Conservation (phyloP, 345 rosid genomes). For the Lepidium aucheri region DNA sequence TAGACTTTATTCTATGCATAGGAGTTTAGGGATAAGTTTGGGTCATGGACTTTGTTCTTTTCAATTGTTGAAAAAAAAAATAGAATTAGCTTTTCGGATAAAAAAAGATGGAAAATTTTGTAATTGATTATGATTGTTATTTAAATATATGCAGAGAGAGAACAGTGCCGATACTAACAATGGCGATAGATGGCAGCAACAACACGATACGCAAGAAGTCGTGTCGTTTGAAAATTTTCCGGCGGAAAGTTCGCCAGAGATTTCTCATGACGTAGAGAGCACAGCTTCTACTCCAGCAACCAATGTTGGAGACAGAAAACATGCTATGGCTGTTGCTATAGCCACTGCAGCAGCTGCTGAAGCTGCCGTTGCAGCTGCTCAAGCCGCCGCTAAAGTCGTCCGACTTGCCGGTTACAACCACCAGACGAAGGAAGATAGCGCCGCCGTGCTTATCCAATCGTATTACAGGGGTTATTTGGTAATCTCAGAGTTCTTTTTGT, state of each 20-base stretch:
- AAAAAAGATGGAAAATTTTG: background rate
- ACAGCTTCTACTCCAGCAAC: conserved; percentile 37
- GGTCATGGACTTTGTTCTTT: too few relatives aligned
- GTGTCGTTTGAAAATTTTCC: conserved; percentile 84
- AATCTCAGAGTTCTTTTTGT: too few relatives aligned
- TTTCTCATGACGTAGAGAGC: conserved; percentile 54
- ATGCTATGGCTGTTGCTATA: conserved; percentile 79
- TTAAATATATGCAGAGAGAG: conserved; percentile 8
- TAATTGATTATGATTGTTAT: background rate
- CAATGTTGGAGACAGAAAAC: conserved; percentile 49
- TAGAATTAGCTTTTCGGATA: too few relatives aligned
- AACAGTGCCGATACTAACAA: conserved; percentile 6
- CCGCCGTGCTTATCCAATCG: conserved; percentile 81
- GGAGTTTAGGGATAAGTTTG: too few relatives aligned
- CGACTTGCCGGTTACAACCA: conserved; percentile 81
- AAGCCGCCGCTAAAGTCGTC: conserved; percentile 92
- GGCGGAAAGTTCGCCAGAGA: conserved; percentile 75
- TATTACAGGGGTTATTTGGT: conserved; percentile 87
- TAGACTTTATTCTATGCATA: too few relatives aligned
- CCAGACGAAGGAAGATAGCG: conserved; percentile 67
- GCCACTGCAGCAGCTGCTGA: conserved; percentile 96
- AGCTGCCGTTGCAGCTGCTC: conserved; percentile 93
- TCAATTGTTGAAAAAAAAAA: too few relatives aligned
- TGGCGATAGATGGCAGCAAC: conserved; percentile 38
- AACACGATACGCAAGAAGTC: conserved; percentile 61